These are phyloP conservation scores for Apostasia shenzhenica DNA, from an alignment of 106 monocot genomes.

Conservation along the genomic window DNA sequence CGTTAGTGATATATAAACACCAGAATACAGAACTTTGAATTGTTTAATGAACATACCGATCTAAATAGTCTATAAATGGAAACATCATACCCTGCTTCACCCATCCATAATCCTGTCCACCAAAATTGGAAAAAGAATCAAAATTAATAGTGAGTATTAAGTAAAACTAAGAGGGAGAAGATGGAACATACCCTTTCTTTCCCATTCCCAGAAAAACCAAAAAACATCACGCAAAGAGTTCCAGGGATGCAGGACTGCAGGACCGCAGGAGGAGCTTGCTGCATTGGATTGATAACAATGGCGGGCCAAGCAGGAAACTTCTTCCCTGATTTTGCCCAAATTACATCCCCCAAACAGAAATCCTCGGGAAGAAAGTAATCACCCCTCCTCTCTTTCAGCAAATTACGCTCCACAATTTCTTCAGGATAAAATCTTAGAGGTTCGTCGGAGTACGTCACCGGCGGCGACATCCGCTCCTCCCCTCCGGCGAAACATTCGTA, in stretches of 20 bases:
- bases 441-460: background rate
- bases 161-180: background rate
- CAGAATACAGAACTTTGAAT: background rate
- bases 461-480: conserved; percentile 5
- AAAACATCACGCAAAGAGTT: conserved; percentile 84
- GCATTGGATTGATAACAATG: conserved; percentile 71
- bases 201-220: conserved; percentile 62
- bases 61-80: conserved; percentile 85
- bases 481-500: conserved; percentile 1
- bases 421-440: background rate
- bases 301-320: conserved; percentile 86
- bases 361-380: conserved; percentile 49
- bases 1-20: background rate
- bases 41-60: conserved; percentile 38
- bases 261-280: conserved; percentile 52
- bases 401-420: conserved; percentile 5
- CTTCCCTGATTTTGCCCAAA: conserved; percentile 86
- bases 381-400: conserved; percentile 19
- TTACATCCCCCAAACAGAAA: conserved; percentile 63
- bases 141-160: background rate
- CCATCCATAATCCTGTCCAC: conserved; percentile 90
- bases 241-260: conserved; percentile 64
- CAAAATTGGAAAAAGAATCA: background rate
- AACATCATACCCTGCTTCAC: conserved; percentile 81
- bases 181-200: conserved; percentile 48